Percentiles rank a stretch among this genome's conserved stretches.
phyloP scores from a whole-genome alignment of 768 basidiomycete species.

The Pleurotus pulmonarius region DNA sequence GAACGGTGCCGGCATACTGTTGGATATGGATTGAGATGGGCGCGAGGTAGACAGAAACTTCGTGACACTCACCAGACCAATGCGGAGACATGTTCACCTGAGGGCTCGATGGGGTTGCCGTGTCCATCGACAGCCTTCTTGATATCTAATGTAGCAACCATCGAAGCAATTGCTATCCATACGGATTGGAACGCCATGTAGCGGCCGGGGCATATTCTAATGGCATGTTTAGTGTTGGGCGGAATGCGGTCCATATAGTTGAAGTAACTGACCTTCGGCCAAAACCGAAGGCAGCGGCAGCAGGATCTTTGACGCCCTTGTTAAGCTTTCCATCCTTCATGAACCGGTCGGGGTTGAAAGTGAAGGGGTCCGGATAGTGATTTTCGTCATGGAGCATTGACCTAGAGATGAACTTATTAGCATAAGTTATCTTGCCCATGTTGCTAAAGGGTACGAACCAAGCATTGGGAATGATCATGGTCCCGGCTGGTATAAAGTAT shows the following conservation, averaged over 20 bases:
- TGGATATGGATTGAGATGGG: neutral
- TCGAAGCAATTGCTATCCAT: neutral
- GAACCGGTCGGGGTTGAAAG: conserved; percentile 18
- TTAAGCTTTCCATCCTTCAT: conserved; percentile 16
- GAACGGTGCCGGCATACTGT: conserved; percentile 1
- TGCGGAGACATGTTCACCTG: neutral
- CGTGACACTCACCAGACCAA: neutral
- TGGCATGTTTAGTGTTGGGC: neutral
- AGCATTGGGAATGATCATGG: conserved; percentile 24
- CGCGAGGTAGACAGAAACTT: neutral
- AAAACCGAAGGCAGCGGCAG: neutral
- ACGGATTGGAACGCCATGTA: neutral
- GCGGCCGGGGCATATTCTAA: conserved; percentile 4
- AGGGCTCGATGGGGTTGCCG: neutral
- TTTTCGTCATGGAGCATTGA: conserved; percentile 14
- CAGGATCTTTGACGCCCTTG: conserved; percentile 4
- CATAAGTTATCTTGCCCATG: neutral
- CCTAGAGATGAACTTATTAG: neutral
- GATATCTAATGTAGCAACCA: conserved; percentile 2
- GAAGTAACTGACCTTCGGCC: conserved; percentile 1
- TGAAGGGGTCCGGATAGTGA: conserved; percentile 14
- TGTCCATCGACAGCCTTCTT: neutral
- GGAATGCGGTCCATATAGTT: neutral
- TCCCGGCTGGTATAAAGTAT: conserved; percentile 28
- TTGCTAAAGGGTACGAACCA: conserved; percentile 18